Conservation (phyloP, 2,329 filamentous ascomycete genomes). For the Fusarium bactridioides region DNA sequence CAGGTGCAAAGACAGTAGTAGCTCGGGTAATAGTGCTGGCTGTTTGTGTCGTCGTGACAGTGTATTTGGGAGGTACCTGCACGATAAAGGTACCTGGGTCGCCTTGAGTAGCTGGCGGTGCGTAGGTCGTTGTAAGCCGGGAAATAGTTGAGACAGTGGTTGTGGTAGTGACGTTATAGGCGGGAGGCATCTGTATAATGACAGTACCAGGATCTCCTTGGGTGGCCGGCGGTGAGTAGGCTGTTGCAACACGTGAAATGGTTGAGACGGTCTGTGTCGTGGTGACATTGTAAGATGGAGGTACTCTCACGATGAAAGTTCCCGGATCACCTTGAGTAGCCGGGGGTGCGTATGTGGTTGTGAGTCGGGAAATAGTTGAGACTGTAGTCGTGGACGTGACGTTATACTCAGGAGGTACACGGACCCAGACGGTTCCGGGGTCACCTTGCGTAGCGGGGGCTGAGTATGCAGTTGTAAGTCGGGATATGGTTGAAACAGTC, state of each 20-base stretch:
- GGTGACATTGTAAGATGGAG: not conserved
- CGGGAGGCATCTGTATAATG: not conserved
- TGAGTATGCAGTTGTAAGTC: not conserved
- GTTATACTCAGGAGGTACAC: not conserved
- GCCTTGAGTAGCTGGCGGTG: not conserved
- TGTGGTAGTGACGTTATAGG: constrained; percentile 9
- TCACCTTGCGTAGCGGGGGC: not conserved
- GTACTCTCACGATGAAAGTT: not conserved
- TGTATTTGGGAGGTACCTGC: not conserved
- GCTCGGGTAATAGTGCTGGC: not conserved
- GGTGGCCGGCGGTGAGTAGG: not conserved
- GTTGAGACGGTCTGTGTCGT: not conserved
- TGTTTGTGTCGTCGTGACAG: constrained; percentile 4
- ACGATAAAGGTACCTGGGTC: constrained; percentile 8
- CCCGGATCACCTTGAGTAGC: not conserved
- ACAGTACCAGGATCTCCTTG: constrained; percentile 13
- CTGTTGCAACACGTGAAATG: not conserved
- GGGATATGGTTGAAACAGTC: not conserved
- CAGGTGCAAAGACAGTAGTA: not conserved
- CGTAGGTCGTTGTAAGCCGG: not conserved
- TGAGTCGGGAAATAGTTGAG: not conserved
- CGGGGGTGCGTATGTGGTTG: constrained; percentile 2
- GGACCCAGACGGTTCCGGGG: not conserved
- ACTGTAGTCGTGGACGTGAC: not conserved
- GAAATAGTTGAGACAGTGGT: not conserved